A percentile compares a stretch with the other conserved stretches of the same genome.
These are phyloP conservation scores for Coemansia sp. DNA, from an alignment of 192 early-diverging fungal species.

Conservation along the genomic window DNA sequence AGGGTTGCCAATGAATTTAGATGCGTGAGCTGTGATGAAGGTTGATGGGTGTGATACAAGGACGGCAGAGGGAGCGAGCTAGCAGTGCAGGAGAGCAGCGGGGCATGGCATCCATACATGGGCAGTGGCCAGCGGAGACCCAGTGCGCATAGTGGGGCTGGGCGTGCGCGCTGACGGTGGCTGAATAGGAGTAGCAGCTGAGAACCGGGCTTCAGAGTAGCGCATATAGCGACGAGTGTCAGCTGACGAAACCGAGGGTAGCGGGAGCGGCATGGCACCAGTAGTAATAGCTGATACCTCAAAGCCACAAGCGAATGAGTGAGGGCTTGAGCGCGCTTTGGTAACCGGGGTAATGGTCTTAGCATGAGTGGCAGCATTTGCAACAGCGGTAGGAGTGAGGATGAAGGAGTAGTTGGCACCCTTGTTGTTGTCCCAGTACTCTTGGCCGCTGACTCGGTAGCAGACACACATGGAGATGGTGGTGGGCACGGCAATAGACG, in stretches of 20 bases:
- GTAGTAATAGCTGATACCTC: not conserved
- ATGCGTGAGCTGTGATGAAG: not conserved
- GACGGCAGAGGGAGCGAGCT: not conserved
- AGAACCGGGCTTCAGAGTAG: conserved; percentile 44
- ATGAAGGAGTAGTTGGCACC: conserved; percentile 78
- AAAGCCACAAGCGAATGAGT: conserved; percentile 14
- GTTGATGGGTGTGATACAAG: not conserved
- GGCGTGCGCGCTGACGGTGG: conserved; percentile 18
- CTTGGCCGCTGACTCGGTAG: conserved; percentile 68
- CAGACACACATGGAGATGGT: conserved; percentile 63
- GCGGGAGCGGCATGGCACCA: not conserved
- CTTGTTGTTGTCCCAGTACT: conserved; percentile 94
- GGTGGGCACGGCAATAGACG: not conserved
- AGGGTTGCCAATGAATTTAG: not conserved
- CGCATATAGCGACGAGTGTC: conserved; percentile 46
- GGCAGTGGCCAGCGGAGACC: conserved; percentile 27
- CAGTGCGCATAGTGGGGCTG: conserved; percentile 32
- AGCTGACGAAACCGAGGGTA: conserved; percentile 2
- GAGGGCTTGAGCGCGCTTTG: conserved; percentile 4
- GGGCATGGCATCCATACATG: conserved; percentile 21
- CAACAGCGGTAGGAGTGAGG: not conserved
- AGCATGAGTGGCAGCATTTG: not conserved
- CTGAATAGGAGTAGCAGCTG: conserved; percentile 4
- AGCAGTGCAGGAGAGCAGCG: conserved; percentile 40
- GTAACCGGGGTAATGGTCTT: not conserved